Base-by-base conservation (phyloP, 1,139 yeast genomes). In the Lodderomyces jiufengensis region DNA sequence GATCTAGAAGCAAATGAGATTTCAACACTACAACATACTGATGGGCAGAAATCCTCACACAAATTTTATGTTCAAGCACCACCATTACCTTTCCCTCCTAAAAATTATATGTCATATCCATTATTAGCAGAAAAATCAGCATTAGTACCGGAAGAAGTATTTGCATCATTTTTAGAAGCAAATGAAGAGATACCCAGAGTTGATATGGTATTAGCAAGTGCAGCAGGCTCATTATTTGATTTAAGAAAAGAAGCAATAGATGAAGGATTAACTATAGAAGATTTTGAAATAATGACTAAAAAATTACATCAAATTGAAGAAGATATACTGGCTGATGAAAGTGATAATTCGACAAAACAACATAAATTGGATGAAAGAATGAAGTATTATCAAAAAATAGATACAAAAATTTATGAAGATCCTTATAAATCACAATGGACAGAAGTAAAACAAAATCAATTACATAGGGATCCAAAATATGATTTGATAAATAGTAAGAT, bases 181-280 rank as follows among this genome's bases (percentile, higher is more conserved):
- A 60, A 59, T 43, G 55, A 58, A 21, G 41, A 55, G 21, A 50
- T 68, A 24, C 75, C 75, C 1, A 49, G 73, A 26, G 57, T 60
- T 8, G 74, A 70, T 42, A 70, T 70, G 76, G 73, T 69, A 14
- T 56, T 67, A 14, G 76, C 76, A 7, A 66, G 73, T 48, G 76
- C 75, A 6, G 75, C 76, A 0, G 75, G 74, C 2, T 61, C 73
- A 14, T 57, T 70, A 29, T 57, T 55, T 42, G 75, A 69, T 34
- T 52, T 69, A 42, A 53, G 51, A 36, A 29, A 46, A 6, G 71
- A 63, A 40, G 72, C 74, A 0, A 35, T 34, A 6, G 49, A 55
- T 15, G 73, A 66, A 45, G 64, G 66, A 5, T 61, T 67, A 33
- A 47, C 55, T 9, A 43, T 50, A 9, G 32, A 43, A 21, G 48